phyloP scores from a whole-genome alignment of 148 eudicot genomes.

The Mesembryanthemum crystallinum region DNA sequence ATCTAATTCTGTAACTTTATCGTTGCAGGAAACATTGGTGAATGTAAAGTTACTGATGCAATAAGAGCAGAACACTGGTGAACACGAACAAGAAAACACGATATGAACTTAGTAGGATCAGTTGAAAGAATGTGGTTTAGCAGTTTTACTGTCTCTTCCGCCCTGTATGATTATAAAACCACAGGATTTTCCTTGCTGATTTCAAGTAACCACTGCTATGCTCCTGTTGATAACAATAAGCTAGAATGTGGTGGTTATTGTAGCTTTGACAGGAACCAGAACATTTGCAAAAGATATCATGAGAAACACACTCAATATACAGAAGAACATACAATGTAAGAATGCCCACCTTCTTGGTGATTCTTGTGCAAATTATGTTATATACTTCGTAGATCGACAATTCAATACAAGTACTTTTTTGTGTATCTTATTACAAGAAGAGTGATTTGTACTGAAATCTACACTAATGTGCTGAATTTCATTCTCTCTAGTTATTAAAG shows the following conservation, averaged over 20 bases:
- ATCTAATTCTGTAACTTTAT: too few species aligned
- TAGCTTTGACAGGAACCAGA: background rate
- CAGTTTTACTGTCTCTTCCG: background rate
- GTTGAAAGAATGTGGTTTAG: background rate
- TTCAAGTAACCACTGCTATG: background rate
- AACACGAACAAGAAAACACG: background rate
- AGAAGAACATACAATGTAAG: background rate
- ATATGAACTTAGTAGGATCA: background rate
- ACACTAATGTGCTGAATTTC: too few species aligned
- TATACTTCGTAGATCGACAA: too few species aligned
- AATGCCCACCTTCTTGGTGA: background rate
- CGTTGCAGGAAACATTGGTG: too few species aligned
- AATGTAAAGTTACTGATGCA: too few species aligned
- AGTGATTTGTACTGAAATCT: too few species aligned
- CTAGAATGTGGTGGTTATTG: background rate
- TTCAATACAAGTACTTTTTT: too few species aligned
- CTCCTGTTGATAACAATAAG: background rate
- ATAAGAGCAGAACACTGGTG: background rate
- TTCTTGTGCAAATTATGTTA: too few species aligned
- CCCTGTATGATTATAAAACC: background rate
- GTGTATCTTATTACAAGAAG: too few species aligned
- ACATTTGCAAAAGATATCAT: background rate
- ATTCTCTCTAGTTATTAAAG: too few species aligned
- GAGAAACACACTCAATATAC: background rate
- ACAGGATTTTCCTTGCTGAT: too few species aligned